Evolutionary conservation across 257 asterid species (phyloP), one percentile per base, ranked within the genome.

Genomic region (Capsicum pubescens): DNA sequence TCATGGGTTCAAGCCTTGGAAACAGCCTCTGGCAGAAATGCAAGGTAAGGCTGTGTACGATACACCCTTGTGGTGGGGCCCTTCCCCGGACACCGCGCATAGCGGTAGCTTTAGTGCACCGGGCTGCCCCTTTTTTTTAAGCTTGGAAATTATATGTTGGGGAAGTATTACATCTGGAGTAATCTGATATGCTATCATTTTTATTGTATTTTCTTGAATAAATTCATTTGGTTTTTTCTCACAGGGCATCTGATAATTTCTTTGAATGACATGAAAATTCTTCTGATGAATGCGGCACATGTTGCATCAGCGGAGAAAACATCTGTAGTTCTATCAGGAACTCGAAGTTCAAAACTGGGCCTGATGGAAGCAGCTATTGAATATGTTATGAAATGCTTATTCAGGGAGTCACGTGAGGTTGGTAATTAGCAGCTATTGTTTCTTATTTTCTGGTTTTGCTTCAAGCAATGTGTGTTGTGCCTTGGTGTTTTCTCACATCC

Each of bases 361-460:
- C 84, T 94, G 86, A 90, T 94, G 84, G 98, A 94, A 85, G 97
- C 98, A 48, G 83, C 94, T 86, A 89, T 95, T 74, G 97, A 94
- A 88, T 93, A 91, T 84, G 86, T 89, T 86, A 82, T 90, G 88
- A 91, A 84, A 90, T 89, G 89, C 90, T 84, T 94, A 83, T 92
- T 93, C 89, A 90, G 89, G 87, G 92, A 93, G 85, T 88, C 87
- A 56, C 87, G 88, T 83, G 92, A 92, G 98, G 99, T 95, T 84
- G 83, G 91, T 82, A 79, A 71, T 72, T 85, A 71, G 80, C 85
- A 10, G 81, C 70, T 61, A 17, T 19, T 72, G 83, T 86, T 87
- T 79, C 70, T 84, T 86, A 85, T 83, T 68, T 63, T 50, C 83
- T 82, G 36, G 26, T 48, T 80, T 82, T 82, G 69, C 39, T 84